Evolutionary conservation across 305 asterid genomes (phyloP), one percentile per base, ranked within the genome.

Genomic region (Plantago rigida): DNA sequence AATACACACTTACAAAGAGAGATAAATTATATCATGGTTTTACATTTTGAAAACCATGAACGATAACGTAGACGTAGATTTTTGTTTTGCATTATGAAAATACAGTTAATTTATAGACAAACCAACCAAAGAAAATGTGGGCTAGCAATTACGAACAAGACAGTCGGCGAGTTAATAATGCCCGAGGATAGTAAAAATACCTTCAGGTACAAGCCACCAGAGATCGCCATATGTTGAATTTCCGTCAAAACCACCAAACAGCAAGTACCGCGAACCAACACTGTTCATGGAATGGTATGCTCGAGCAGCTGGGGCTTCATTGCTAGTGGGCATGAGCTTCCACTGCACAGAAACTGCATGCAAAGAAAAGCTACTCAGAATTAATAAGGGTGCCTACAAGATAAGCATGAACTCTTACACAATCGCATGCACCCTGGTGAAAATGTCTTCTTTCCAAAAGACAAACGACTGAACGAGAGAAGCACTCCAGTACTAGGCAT

Each of bases 131-230:
- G 39, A 34, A 13, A 17, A 54, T 29, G 52, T 17, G 9, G 28
- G 45, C 34, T 41, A 47, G 44, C 19, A 57, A 45, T 17, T 54
- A 29, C 31, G 42, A 36, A 29, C 15, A 63, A 1, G 34, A 36
- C 42, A 51, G 13, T 39, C 53, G 3, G 44, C 26, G 15, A 12
- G 15, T 13, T 19, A 51, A 24, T 42, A 3, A 13, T 9, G 24
- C 14, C 52, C 14, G 45, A 42, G 13, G 47, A 51, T 29, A 29
- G 65, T 51, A 69, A 55, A 49, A 49, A 55, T 78, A 89, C 99
- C 97, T 82, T 84, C 95, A 56, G 99, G 94, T 67, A 92, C 89
- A 70, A 92, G 90, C 99, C 97, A 92, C 99, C 99, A 88, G 49
- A 88, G 75, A 82, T 92, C 97, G 73, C 92, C 94, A 66, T 65